Conservation (phyloP, 495 filamentous ascomycete species). For the Aspergillus avenaceus region DNA sequence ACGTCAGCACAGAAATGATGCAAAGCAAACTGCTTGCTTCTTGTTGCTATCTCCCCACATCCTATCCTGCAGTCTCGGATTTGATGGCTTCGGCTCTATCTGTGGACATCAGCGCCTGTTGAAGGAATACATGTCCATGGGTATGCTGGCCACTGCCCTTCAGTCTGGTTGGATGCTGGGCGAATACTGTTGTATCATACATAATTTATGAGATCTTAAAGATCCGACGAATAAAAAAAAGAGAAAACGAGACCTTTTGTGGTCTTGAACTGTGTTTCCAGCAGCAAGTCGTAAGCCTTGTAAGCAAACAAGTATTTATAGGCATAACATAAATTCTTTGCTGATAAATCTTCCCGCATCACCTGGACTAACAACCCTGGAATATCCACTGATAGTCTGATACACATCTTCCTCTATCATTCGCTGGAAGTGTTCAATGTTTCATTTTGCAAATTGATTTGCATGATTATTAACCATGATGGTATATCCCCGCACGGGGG, state of each 20-base stretch:
- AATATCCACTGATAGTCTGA: too few species aligned
- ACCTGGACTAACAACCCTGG: too few species aligned
- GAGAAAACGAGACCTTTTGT: constrained; percentile 22
- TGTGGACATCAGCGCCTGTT: background rate
- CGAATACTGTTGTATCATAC: constrained; percentile 12
- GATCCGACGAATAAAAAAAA: constrained; percentile 11
- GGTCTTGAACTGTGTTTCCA: background rate
- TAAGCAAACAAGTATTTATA: too few species aligned
- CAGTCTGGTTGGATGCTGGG: background rate
- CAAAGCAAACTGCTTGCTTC: too few species aligned
- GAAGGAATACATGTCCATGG: background rate
- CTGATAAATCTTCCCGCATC: too few species aligned
- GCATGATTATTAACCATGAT: too few species aligned
- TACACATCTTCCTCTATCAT: too few species aligned
- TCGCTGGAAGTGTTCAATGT: too few species aligned
- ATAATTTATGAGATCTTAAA: constrained; percentile 7
- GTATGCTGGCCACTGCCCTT: background rate
- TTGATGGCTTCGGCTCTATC: background rate
- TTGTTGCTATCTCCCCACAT: background rate
- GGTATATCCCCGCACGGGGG: too few species aligned
- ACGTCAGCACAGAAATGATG: background rate
- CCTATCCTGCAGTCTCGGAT: background rate
- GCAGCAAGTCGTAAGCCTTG: too few species aligned
- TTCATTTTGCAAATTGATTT: too few species aligned
- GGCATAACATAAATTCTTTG: too few species aligned